Base-by-base conservation (phyloP, 2,329 filamentous ascomycete genomes). In the Calonectria honghensis region DNA sequence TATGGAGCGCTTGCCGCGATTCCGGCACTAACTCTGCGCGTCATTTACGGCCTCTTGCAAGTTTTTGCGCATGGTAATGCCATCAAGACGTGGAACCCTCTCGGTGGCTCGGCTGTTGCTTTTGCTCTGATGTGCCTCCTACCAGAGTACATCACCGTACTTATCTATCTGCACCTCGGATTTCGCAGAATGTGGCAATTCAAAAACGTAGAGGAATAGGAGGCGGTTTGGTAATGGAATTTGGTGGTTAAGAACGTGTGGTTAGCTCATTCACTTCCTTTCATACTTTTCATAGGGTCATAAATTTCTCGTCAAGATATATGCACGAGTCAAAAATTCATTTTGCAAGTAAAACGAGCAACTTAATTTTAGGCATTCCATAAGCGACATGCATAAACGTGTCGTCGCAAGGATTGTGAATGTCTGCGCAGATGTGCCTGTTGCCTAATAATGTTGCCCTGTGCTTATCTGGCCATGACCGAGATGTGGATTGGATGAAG, bases 91-190 rank as follows among this genome's bases (percentile, higher is more conserved):
- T 75, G 74, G 74, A 72, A 51, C 29, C 71, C 70, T 24, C 61
- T 78, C 20, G 69, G 52, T 13, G 77, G 77, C 24, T 75, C 68
- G n/a, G 70, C 73, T 3, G 57, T 75, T 20, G 72, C 74, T 2
- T 78, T 78, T 48, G 61, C 73, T 48, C 66, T 78, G 24, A 76
- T 78, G 77, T 71, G 72, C 9, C 63, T 78, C 31, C 61, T 78
- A 29, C 65, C 75, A 10, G 77, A 78, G 66, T 78, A 75, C 24
- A 57, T 76, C 18, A 74, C 64, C 5, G 39, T 76, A 29, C 57
- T 50, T n/a, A 71, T 70, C 2, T 78, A 70, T 65, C 24, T 76
- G 9, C 57, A 61, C 39, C 68, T 76, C 24, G 77, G 77, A 18
- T 65, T 72, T 39, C 66, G 39, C 29, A 54, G 51, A 54, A 54